Conservation (phyloP, 495 filamentous ascomycete species). For the Apiosordaria backusii region DNA sequence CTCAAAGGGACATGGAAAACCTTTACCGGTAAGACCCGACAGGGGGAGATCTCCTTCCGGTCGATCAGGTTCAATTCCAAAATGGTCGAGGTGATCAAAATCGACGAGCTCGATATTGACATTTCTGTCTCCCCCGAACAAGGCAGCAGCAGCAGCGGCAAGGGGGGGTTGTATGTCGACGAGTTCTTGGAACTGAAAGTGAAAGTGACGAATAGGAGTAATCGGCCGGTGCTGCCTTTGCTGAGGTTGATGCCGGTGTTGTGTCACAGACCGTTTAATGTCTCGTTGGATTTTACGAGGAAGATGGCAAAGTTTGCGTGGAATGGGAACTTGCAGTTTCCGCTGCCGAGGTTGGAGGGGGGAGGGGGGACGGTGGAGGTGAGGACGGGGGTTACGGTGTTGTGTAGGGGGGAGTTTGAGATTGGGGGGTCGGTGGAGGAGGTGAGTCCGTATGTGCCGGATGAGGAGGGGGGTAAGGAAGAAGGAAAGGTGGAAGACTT, state of each 20-base stretch:
- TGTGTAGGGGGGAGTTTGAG: constrained; percentile 80
- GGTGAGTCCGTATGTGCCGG: constrained; percentile 47
- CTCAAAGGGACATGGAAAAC: constrained; percentile 63
- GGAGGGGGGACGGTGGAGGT: constrained; percentile 54
- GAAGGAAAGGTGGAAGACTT: constrained; percentile 40
- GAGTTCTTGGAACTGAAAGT: constrained; percentile 67
- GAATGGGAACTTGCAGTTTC: constrained; percentile 78
- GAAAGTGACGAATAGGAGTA: constrained; percentile 67
- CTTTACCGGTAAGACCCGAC: constrained; percentile 43
- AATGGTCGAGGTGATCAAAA: constrained; percentile 79
- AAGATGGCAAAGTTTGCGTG: constrained; percentile 63
- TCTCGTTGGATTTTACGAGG: constrained; percentile 78
- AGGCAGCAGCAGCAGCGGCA: constrained; percentile 19
- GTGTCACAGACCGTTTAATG: constrained; percentile 64
- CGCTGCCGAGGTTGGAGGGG: constrained; percentile 57
- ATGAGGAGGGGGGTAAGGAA: constrained; percentile 23
- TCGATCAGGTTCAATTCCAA: constrained; percentile 65
- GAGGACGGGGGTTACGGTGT: constrained; percentile 61
- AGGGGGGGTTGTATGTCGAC: constrained; percentile 55
- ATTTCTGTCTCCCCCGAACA: constrained; percentile 46
- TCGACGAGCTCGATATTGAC: constrained; percentile 74
- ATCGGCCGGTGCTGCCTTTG: constrained; percentile 63
- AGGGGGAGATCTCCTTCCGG: constrained; percentile 72
- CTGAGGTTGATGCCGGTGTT: constrained; percentile 75
- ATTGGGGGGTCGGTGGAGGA: constrained; percentile 80